These are phyloP conservation scores for Teratosphaeriaceae sp. DNA, from an alignment of 2,329 filamentous ascomycete genomes.

Conservation along the genomic window DNA sequence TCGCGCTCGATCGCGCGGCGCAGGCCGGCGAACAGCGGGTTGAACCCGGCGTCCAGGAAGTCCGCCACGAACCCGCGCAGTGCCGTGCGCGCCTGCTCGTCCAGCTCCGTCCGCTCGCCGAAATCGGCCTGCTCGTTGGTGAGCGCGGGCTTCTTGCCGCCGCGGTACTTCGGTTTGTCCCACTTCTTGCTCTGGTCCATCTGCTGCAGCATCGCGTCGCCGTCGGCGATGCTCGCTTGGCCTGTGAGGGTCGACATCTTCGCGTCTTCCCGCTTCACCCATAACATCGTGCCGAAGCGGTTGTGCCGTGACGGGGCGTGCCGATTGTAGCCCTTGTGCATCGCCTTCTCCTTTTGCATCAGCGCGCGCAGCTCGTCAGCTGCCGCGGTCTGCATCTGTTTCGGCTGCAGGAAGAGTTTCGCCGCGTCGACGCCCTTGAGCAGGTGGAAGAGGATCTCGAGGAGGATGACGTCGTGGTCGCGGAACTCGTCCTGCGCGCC, in stretches of 20 bases:
- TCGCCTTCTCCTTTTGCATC: slow-evolving; percentile 76
- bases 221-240: slow-evolving; percentile 72
- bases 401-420: slow-evolving; percentile 78
- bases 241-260: slow-evolving; percentile 83
- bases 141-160: slow-evolving; percentile 36
- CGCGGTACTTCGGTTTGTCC: slow-evolving; percentile 63
- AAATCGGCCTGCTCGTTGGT: slow-evolving; percentile 60
- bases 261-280: slow-evolving; percentile 81
- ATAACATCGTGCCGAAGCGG: slow-evolving; percentile 94
- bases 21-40: slow-evolving; percentile 74
- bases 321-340: slow-evolving; percentile 69
- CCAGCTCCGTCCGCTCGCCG: slow-evolving; percentile 64
- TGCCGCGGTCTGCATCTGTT: slow-evolving; percentile 61
- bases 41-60: slow-evolving; percentile 92
- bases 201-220: slow-evolving; percentile 68
- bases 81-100: slow-evolving; percentile 64
- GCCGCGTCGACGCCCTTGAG: slow-evolving; percentile 82
- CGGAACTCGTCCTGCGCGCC: slow-evolving; percentile 93
- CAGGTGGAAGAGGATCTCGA: slow-evolving; percentile 89
- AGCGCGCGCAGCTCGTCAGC: slow-evolving; percentile 66
- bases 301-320: slow-evolving; percentile 82
- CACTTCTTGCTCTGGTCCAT: slow-evolving; percentile 90
- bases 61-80: slow-evolving; percentile 81
- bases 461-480: slow-evolving; percentile 76
- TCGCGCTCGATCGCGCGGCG: slow-evolving; percentile 88